Base-by-base conservation (phyloP, 192 early-diverging fungal species). In the Coemansia umbellata region DNA sequence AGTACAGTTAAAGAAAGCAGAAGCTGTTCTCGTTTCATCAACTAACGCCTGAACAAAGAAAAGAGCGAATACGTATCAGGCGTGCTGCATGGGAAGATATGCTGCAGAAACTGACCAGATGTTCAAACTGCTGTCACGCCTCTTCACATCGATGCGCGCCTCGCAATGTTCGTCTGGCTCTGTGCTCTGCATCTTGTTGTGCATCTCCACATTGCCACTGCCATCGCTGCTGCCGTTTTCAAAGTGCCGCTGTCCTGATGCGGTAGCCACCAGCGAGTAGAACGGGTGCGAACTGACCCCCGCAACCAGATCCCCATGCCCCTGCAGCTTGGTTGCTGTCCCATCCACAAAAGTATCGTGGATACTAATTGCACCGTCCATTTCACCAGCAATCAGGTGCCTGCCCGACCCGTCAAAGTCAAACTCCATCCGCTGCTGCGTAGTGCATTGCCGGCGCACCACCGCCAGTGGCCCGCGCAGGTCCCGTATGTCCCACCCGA, bases 401-500 rank as follows among this genome's bases (percentile, higher is more conserved):
- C 70, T 39, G 7, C 88, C 87, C 33, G 74, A 58, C 6, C 58
- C 44, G 52, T 88, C 88, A 8, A 91, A 63, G 51, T 84, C 86
- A 78, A 91, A 90, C 3, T 43, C 47, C 44, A 91, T 63, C 10
- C 91, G 77, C 59, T 91, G 91, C 51, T 85, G 87, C 6, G 90
- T 89, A 21, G 74, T 59, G 1, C 81, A 80, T 11, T 60, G 43
- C 11, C 90, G 63, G 11, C 58, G 49, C 14, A 87, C 33, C 1
- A 68, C 60, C 18, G 69, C 68, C 18, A 87, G 51, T 0, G 87
- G 74, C 15, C 85, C 75, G 0, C 82, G 83, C 42, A 89, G 78
- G 37, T 93, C 84, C 1, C 91, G 71, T 15, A 90, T 80, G 64
- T 93, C 91, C 90, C 91, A 91, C 21, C 83, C 88, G 1, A 80